phyloP scores from a whole-genome alignment of 805 yeast species.

The Metschnikowia continentalis region DNA sequence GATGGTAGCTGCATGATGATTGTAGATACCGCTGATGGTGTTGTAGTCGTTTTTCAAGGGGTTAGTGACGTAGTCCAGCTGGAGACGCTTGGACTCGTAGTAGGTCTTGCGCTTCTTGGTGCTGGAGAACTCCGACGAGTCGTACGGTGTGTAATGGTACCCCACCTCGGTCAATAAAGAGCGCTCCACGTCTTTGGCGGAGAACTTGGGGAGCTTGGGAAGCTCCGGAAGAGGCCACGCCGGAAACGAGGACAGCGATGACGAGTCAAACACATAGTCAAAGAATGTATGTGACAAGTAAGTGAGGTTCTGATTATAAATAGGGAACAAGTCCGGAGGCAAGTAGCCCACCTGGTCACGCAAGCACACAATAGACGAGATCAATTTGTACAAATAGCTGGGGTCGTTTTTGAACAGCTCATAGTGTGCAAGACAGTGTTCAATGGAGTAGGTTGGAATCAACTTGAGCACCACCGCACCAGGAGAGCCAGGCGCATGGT shows the following conservation, averaged over 20 bases:
- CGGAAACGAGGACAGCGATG: slow-evolving; percentile 20
- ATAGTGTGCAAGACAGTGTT: slow-evolving; percentile 64
- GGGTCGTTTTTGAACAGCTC: slow-evolving; percentile 24
- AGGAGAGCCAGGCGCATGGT: slow-evolving; percentile 18
- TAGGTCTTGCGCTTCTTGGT: slow-evolving; percentile 30
- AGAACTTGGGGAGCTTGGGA: slow-evolving; percentile 57
- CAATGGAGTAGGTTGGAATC: slow-evolving; percentile 75
- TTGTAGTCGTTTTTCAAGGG: slow-evolving; percentile 54
- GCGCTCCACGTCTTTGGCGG: slow-evolving; percentile 73
- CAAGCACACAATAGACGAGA: slow-evolving; percentile 78
- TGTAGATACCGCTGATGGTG: slow-evolving; percentile 47
- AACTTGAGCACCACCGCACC: slow-evolving; percentile 60
- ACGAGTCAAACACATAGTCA: slow-evolving; percentile 27
- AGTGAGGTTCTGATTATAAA: slow-evolving; percentile 61
- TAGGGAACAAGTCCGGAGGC: slow-evolving; percentile 75
- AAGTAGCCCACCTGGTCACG: slow-evolving; percentile 78
- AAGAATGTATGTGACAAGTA: slow-evolving; percentile 61
- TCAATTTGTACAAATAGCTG: slow-evolving; percentile 55
- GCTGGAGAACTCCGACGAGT: slow-evolving; percentile 22
- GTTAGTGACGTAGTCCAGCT: slow-evolving; percentile 64
- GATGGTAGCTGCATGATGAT: slow-evolving; percentile 29
- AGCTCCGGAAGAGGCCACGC: slow-evolving; percentile 80
- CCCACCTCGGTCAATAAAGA: slow-evolving; percentile 72
- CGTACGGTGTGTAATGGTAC: slow-evolving; percentile 52
- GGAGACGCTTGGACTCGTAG: slow-evolving; percentile 59